Evolutionary conservation across 1,284 basidiomycete genomes (phyloP), one percentile per base, ranked within the genome.

Genomic region (Tylopilus orsonianus): DNA sequence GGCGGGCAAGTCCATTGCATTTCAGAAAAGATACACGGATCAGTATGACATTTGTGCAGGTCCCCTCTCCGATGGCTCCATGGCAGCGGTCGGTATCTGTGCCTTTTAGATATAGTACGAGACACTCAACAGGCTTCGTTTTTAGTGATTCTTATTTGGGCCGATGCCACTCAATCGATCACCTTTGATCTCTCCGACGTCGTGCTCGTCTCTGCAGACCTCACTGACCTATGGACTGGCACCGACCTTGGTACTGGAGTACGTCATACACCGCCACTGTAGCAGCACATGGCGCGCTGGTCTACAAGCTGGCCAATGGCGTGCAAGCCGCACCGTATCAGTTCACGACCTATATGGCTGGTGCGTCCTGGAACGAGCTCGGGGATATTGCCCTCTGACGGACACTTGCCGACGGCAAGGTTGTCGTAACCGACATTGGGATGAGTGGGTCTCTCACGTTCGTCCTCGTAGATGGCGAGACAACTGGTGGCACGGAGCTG

Each of bases 21-120:
- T 78, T 60, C 72, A 66, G 54, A 68, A 76, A 44, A 71, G 77
- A 40, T 78, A 78, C 56, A 73, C 74, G 0, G 73, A 75, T 47
- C 73, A 75, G 46, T 64, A 74, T 46, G 77, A 79, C 50, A 73
- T 78, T 7, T 79, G 75, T 75, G 65, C 73, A 23, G 75, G 76
- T 8, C 73, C 73, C 26, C 56, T 78, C 18, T 62, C 74, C n/a
- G 74, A 77, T 58, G 75, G 75, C 22, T 77, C 75, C 1, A 73
- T 69, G 22, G 71, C 75, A 44, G 77, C 66, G 61, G 77, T 76
- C 27, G 41, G 50, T 41, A 13, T 8, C 5, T 2, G 6, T 34
- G 8, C 24, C 2, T 26, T 8, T 24, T 9, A 33, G 19, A 23
- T 7, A 30, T 41, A 26, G 7, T 14, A 9, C 13, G 26, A 26